Evolutionary conservation across 805 yeast species (phyloP).

Genomic region (Cephaloascus albidus): DNA sequence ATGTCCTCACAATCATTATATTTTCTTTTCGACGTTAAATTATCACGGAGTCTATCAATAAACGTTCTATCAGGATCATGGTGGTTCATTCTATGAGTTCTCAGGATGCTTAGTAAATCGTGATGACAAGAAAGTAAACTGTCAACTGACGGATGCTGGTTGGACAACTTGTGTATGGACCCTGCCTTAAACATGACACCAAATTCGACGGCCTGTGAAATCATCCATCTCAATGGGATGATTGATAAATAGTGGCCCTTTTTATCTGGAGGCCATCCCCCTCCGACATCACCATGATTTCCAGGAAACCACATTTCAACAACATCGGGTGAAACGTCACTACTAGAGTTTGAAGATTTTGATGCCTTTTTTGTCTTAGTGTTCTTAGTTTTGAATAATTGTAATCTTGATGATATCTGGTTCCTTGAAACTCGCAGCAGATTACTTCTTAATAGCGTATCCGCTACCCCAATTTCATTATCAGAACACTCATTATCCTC

Average conservation of each 20-base stretch:
- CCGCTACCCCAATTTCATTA: not conserved
- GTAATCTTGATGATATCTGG: not conserved
- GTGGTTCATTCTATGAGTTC: not conserved
- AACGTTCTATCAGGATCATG: not conserved
- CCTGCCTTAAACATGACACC: constrained; percentile 39
- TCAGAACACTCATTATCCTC: constrained; percentile 2
- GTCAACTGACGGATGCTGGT: constrained; percentile 24
- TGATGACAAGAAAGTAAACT: constrained; percentile 42
- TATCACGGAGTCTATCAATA: not conserved
- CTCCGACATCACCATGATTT: constrained; percentile 62
- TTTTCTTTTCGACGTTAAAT: not conserved
- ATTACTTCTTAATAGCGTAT: not conserved
- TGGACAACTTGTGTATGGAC: constrained; percentile 28
- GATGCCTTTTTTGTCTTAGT: not conserved
- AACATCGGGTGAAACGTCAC: constrained; percentile 16
- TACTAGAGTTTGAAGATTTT: not conserved
- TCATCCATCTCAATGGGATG: constrained; percentile 52
- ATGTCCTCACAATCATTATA: not conserved
- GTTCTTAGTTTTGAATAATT: not conserved
- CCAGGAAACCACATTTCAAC: constrained; percentile 63
- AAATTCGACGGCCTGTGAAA: constrained; percentile 39
- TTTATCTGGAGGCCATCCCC: constrained; percentile 47
- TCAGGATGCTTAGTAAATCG: constrained; percentile 28
- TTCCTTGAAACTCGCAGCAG: constrained; percentile 4
- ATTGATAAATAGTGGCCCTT: constrained; percentile 37